phyloP scores from a whole-genome alignment of 2,329 filamentous ascomycete genomes.

The Claviceps africana region DNA sequence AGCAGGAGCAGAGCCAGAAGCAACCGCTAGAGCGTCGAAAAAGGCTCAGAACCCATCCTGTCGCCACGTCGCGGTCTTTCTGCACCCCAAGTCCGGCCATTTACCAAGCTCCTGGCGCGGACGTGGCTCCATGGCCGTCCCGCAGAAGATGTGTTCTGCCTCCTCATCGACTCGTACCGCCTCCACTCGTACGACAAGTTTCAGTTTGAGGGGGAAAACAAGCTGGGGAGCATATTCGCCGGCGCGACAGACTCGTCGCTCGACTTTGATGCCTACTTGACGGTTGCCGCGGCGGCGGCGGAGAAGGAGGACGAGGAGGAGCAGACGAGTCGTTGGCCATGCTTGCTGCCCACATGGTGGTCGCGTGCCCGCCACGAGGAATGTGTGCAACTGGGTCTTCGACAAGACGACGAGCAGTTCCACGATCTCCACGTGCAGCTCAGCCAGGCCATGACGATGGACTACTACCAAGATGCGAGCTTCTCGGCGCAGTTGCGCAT shows the following conservation, averaged over 20 bases:
- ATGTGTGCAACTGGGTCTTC: conserved; percentile 18
- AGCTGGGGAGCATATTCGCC: conserved; percentile 12
- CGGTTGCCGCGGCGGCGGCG: conserved; percentile 9
- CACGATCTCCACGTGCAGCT: conserved; percentile 13
- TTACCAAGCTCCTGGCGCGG: conserved; percentile 17
- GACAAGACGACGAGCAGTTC: conserved; percentile 8
- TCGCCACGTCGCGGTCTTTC: conserved; percentile 9
- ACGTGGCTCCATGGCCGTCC: conserved; percentile 25
- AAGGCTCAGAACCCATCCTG: background rate
- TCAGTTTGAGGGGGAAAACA: conserved; percentile 8
- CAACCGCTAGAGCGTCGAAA: too few species aligned
- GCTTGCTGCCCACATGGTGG: conserved; percentile 28
- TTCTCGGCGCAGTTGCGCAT: conserved; percentile 30
- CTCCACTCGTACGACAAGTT: conserved; percentile 22
- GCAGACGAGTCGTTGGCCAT: background rate
- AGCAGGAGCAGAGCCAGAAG: background rate
- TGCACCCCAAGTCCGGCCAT: conserved; percentile 16
- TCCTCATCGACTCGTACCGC: conserved; percentile 30
- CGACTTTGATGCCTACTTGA: conserved; percentile 15
- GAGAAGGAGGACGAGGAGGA: background rate
- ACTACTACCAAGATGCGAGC: conserved; percentile 22
- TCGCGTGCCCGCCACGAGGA: conserved; percentile 15
- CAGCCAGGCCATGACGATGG: conserved; percentile 16
- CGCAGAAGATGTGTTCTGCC: conserved; percentile 24
- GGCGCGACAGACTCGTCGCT: conserved; percentile 7